These are phyloP conservation scores for Xylaria scruposa DNA, from an alignment of 495 filamentous ascomycete species.

Conservation along the genomic window DNA sequence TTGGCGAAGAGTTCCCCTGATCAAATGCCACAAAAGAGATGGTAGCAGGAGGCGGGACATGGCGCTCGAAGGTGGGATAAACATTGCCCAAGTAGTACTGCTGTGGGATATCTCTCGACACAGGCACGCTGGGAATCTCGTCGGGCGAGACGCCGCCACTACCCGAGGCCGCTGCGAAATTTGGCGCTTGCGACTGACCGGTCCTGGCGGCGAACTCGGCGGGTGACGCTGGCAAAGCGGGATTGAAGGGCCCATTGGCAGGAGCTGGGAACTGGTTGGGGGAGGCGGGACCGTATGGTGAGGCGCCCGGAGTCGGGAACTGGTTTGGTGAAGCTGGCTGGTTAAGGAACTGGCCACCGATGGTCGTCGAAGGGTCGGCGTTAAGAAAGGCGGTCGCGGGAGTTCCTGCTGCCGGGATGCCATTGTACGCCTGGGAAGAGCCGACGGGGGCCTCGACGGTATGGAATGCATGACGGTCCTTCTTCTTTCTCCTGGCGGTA, in stretches of 20 bases:
- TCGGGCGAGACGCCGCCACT: conserved; percentile 87
- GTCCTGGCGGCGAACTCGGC: conserved; percentile 64
- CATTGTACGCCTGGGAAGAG: conserved; percentile 70
- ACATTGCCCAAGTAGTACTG: conserved; percentile 85
- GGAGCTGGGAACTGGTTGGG: conserved; percentile 65
- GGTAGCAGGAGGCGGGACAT: conserved; percentile 86
- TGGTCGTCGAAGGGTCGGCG: conserved; percentile 56
- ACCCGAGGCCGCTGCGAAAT: conserved; percentile 55
- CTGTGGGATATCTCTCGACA: conserved; percentile 79
- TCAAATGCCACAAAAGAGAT: conserved; percentile 91
- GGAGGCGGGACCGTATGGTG: conserved; percentile 62
- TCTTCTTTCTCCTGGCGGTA: conserved; percentile 77
- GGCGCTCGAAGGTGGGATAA: conserved; percentile 93
- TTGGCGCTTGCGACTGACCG: conserved; percentile 45
- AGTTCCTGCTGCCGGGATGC: conserved; percentile 64
- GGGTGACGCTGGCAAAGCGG: conserved; percentile 56
- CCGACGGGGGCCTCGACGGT: conserved; percentile 74
- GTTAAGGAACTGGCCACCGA: conserved; percentile 37
- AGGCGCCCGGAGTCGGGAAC: conserved; percentile 66
- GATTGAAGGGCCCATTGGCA: conserved; percentile 64
- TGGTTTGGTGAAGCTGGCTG: conserved; percentile 48
- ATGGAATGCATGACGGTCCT: conserved; percentile 92
- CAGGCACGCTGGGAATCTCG: conserved; percentile 90
- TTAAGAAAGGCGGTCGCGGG: conserved; percentile 73
- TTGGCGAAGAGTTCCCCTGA: conserved; percentile 96